Percentiles rank a stretch among this genome's conserved stretches.
These are phyloP conservation scores for Dryadomyces sulphureus DNA, from an alignment of 2,329 filamentous ascomycete genomes.

Conservation along the genomic window DNA sequence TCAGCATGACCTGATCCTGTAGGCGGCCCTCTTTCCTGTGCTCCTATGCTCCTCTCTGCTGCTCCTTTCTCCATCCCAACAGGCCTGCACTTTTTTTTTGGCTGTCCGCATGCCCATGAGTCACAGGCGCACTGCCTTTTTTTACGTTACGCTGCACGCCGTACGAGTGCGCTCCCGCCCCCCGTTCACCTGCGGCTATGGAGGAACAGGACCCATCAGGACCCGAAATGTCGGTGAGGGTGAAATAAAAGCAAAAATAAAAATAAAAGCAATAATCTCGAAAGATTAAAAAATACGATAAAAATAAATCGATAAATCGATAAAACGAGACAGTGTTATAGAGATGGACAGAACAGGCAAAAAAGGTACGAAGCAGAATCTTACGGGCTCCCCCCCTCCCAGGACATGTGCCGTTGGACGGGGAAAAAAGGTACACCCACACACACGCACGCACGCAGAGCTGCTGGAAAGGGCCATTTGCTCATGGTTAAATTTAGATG, in stretches of 20 bases:
- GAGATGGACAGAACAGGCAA: neutral
- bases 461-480: too few relatives aligned
- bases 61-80: too few relatives aligned
- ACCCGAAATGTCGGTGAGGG: conserved; percentile 1
- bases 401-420: neutral
- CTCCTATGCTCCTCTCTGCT: neutral
- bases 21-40: neutral
- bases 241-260: neutral
- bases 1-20: neutral
- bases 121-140: neutral
- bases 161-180: neutral
- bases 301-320: neutral
- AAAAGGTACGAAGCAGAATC: neutral
- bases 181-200: neutral
- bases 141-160: neutral
- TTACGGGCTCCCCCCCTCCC: too few relatives aligned
- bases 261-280: too few relatives aligned
- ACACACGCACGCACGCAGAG: too few relatives aligned
- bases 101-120: neutral
- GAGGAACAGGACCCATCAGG: neutral
- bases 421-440: too few relatives aligned
- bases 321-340: neutral
- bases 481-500: neutral
- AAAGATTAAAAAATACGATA: neutral
- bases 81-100: too few relatives aligned